Conservation (phyloP, 2,329 filamentous ascomycete species). For the Microdochium nivale region DNA sequence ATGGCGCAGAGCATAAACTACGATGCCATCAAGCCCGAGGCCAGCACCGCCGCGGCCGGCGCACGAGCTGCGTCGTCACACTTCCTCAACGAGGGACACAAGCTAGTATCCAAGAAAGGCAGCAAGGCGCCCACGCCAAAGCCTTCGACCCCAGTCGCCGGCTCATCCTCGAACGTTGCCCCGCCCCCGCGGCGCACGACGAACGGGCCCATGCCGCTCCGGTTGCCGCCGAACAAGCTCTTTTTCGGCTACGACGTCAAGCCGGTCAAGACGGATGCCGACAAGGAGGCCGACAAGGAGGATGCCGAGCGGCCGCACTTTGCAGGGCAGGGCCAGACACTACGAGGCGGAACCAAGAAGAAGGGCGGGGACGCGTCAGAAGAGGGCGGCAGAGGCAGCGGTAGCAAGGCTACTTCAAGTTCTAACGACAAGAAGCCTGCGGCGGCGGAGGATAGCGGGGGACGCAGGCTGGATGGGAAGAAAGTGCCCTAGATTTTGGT, state of each 20-base stretch:
- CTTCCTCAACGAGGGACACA: conserved; percentile 73
- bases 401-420: conserved; percentile 30
- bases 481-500: neutral
- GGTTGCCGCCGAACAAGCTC: conserved; percentile 78
- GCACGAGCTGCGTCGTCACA: conserved; percentile 48
- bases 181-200: conserved; percentile 34
- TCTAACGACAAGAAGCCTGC: conserved; percentile 20
- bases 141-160: conserved; percentile 62
- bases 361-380: conserved; percentile 43
- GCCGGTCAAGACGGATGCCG: conserved; percentile 71
- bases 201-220: conserved; percentile 79
- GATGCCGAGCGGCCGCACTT: conserved; percentile 66
- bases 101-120: conserved; percentile 73
- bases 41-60: conserved; percentile 52
- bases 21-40: conserved; percentile 73
- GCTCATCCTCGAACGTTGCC: conserved; percentile 33
- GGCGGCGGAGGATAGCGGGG: neutral
- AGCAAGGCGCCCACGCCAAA: conserved; percentile 68
- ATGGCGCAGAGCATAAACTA: conserved; percentile 99
- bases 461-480: neutral
- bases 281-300: conserved; percentile 58
- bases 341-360: conserved; percentile 63
- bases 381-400: conserved; percentile 35
- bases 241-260: conserved; percentile 96
- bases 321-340: conserved; percentile 74